Conservation (phyloP, 495 filamentous ascomycete genomes). For the Xylaria cubensis region DNA sequence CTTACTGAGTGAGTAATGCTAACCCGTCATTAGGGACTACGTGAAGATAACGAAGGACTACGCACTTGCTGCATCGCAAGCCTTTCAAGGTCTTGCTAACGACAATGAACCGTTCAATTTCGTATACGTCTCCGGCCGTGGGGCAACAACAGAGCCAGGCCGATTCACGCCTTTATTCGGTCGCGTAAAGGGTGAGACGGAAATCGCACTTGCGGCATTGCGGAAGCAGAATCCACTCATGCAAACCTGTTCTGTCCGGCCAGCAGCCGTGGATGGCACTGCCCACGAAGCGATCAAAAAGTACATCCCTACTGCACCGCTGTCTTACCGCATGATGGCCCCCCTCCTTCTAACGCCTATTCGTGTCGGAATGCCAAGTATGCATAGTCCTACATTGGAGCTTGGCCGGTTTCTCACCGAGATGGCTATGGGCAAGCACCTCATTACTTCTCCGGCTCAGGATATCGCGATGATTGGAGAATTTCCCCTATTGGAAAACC, state of each 20-base stretch:
- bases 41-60: slow-evolving; percentile 70
- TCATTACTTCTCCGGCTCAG: slow-evolving; percentile 27
- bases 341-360: slow-evolving; percentile 31
- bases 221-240: slow-evolving; percentile 49
- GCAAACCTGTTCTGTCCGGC: slow-evolving; percentile 58
- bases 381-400: slow-evolving; percentile 51
- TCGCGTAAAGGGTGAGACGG: slow-evolving; percentile 68
- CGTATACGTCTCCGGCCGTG: slow-evolving; percentile 71
- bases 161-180: slow-evolving; percentile 62
- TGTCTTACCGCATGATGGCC: slow-evolving; percentile 25
- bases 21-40: slow-evolving; percentile 60
- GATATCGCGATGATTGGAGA: slow-evolving; percentile 39
- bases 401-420: slow-evolving; percentile 55
- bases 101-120: slow-evolving; percentile 65
- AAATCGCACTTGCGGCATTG: slow-evolving; percentile 57
- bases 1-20: not conserved
- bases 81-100: slow-evolving; percentile 59
- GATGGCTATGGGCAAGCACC: slow-evolving; percentile 61
- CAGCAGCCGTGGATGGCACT: slow-evolving; percentile 57
- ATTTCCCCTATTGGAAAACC: slow-evolving; percentile 38
- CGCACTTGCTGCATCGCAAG: slow-evolving; percentile 64
- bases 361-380: slow-evolving; percentile 23
- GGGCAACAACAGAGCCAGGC: slow-evolving; percentile 56
- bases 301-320: slow-evolving; percentile 46
- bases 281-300: slow-evolving; percentile 57